A percentile compares a stretch with the other conserved stretches of the same genome.
Conservation (phyloP, 2,329 filamentous ascomycete species). For the Exophiala lecanii-corni region DNA sequence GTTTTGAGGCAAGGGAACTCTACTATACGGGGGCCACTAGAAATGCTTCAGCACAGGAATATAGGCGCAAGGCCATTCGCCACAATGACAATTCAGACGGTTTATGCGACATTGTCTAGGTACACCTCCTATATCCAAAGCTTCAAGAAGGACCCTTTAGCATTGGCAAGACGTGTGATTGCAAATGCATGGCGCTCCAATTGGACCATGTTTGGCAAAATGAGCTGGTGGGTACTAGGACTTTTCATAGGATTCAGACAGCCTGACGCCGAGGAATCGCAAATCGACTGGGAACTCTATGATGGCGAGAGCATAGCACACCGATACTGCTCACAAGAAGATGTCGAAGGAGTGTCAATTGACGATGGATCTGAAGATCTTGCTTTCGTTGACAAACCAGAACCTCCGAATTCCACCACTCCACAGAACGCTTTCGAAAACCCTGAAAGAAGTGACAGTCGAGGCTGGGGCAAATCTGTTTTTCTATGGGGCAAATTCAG, state of each 20-base stretch:
- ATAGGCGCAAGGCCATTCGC: constrained; percentile 21
- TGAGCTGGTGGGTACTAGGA: constrained; percentile 37
- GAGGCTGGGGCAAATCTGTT: constrained; percentile 28
- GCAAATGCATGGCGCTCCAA: constrained; percentile 33
- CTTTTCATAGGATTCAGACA: constrained; percentile 27
- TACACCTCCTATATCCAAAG: constrained; percentile 24
- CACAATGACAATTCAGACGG: constrained; percentile 22
- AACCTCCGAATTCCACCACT: constrained; percentile 19
- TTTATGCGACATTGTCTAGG: constrained; percentile 26
- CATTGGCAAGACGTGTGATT: constrained; percentile 31
- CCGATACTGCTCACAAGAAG: constrained; percentile 9
- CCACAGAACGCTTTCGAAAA: not conserved
- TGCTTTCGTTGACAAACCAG: not conserved
- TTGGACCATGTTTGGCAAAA: constrained; percentile 29
- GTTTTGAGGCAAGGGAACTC: constrained; percentile 3
- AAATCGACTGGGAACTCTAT: constrained; percentile 23
- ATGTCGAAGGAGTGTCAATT: not conserved
- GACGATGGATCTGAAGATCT: constrained; percentile 5
- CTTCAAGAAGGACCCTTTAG: constrained; percentile 23
- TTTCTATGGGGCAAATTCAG: constrained; percentile 47
- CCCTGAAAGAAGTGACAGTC: not conserved
- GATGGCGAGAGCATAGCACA: constrained; percentile 25
- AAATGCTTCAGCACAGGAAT: constrained; percentile 22
- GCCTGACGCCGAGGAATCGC: constrained; percentile 3
- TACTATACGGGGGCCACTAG: constrained; percentile 10